phyloP scores from a whole-genome alignment of 1,284 basidiomycete genomes.

The Meira nashicola region DNA sequence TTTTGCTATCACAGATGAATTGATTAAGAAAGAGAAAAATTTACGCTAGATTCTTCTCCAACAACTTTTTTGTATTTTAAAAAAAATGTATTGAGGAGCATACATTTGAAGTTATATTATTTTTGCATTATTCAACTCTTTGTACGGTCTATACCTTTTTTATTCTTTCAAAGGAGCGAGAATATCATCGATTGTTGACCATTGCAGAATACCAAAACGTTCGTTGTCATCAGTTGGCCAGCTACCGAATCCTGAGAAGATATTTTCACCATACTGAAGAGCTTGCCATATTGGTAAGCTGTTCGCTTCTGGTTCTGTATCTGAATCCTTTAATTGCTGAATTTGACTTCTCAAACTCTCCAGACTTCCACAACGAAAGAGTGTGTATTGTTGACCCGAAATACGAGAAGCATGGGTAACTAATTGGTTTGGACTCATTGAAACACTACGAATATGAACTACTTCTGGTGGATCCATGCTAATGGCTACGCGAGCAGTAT shows the following conservation, averaged over 20 bases:
- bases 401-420: not conserved
- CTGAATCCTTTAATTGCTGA: not conserved
- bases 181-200: not conserved
- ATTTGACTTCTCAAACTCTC: not conserved
- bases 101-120: too few species aligned
- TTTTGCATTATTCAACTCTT: too few species aligned
- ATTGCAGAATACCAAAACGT: not conserved
- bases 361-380: not conserved
- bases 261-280: not conserved
- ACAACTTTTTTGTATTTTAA: too few species aligned
- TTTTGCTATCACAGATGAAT: too few species aligned
- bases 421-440: not conserved
- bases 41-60: too few species aligned
- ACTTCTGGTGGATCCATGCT: not conserved
- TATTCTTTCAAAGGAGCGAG: slow-evolving; percentile 1
- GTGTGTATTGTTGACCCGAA: not conserved
- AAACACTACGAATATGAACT: not conserved
- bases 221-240: not conserved
- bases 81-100: too few species aligned
- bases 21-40: too few species aligned
- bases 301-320: not conserved
- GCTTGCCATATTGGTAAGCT: not conserved
- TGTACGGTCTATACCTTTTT: too few species aligned
- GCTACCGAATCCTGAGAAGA: not conserved
- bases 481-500: not conserved